A percentile compares a stretch with the other conserved stretches of the same genome.
Evolutionary conservation across 78 protist species (phyloP).

Genomic region (Bigelowiella natans): DNA sequence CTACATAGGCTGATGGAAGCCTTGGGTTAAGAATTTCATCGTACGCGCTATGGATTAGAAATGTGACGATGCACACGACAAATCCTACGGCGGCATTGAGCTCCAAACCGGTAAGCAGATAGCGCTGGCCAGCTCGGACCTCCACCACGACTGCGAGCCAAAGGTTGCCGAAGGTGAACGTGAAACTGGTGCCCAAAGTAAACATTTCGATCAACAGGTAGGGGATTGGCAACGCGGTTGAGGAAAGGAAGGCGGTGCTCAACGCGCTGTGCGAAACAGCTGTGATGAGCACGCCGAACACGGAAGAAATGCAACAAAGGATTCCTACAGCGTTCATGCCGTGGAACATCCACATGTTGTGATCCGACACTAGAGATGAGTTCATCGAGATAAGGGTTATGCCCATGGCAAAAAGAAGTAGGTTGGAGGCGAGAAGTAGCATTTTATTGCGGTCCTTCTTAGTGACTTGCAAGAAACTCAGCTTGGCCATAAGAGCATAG

Average conservation of each 20-base stretch:
- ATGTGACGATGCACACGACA: neutral
- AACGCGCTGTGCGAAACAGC: neutral
- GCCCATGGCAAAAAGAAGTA: neutral
- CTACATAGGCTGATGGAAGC: neutral
- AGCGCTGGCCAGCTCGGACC: neutral
- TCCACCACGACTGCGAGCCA: neutral
- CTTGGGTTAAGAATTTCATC: neutral
- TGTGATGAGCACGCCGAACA: neutral
- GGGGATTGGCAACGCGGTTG: neutral
- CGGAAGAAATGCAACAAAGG: neutral
- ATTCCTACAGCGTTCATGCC: neutral
- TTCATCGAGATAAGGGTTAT: neutral
- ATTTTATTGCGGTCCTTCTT: neutral
- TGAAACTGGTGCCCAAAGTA: neutral
- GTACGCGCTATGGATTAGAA: neutral
- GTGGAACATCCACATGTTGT: neutral
- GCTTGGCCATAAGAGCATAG: neutral
- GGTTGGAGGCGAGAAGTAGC: neutral
- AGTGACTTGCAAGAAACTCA: neutral
- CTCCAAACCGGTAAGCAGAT: neutral
- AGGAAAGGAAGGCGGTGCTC: neutral
- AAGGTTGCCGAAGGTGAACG: neutral
- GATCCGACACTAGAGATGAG: neutral
- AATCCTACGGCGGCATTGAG: neutral
- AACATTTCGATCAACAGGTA: neutral